Conservation (phyloP, 768 basidiomycete genomes). For the Russula vinacea region DNA sequence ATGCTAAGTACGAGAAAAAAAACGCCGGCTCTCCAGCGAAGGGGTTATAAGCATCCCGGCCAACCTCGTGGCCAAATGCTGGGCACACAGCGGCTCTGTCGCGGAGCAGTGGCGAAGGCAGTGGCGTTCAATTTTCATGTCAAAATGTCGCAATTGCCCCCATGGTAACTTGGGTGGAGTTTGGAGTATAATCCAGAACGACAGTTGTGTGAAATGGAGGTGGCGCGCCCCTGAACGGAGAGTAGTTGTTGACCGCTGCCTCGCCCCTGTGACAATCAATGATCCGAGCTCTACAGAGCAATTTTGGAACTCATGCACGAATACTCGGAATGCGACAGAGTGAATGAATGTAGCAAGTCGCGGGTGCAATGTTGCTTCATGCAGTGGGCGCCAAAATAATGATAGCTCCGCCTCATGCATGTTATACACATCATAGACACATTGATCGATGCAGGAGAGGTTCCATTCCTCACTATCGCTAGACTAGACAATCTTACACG, state of each 20-base stretch:
- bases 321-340: neutral
- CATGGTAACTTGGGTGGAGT: neutral
- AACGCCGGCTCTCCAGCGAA: neutral
- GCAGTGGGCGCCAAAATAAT: constrained; percentile 1
- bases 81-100: too few relatives aligned
- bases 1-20: neutral
- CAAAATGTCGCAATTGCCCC: neutral
- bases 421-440: too few relatives aligned
- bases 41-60: too few relatives aligned
- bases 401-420: too few relatives aligned
- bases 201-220: neutral
- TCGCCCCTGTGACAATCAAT: neutral
- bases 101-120: too few relatives aligned
- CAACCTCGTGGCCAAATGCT: too few relatives aligned
- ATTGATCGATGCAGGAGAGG: too few relatives aligned
- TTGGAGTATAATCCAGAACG: neutral
- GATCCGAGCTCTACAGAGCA: neutral
- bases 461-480: too few relatives aligned
- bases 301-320: constrained; percentile 3
- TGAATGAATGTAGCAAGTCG: too few relatives aligned
- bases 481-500: too few relatives aligned
- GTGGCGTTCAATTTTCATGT: neutral
- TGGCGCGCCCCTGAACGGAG: neutral
- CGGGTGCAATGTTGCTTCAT: too few relatives aligned
- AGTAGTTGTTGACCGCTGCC: neutral